Evolutionary conservation across 805 yeast species (phyloP), one percentile per base, ranked within the genome.

Genomic region (Candida silvicultrix): DNA sequence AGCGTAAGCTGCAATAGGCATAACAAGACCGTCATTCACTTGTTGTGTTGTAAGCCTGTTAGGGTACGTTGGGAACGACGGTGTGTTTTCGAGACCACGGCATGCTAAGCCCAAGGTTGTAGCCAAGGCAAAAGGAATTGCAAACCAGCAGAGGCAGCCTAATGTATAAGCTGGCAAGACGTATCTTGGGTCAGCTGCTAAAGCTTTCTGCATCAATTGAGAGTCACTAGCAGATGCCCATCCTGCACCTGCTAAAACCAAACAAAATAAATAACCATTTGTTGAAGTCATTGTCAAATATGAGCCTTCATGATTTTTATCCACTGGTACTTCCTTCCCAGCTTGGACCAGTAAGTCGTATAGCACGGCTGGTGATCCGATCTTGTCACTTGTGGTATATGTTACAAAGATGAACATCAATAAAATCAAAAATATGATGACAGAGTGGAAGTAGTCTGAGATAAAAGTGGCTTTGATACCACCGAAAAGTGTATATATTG

Each of bases 241-340:
- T 34, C 59, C 52, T 2, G 70, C 70, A 40, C 68, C 67, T 37
- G 62, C 47, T 41, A 55, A 50, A 7, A 63, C 63, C 4, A 62
- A 49, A 19, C 69, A 49, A 46, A 60, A 69, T 39, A 62, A 57
- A 10, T 54, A 51, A 14, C 67, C 70, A 14, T 60, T 53, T 5
- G 59, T 40, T 23, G 54, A 49, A 55, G 80, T 75, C 89, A 89
- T 83, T 29, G 96, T 89, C 57, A 89, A 71, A 59, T 81, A 89
- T 4, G 89, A 83, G 43, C 96, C 96, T 2, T 77, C 80, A 2
- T 88, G 83, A 62, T 89, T 89, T 36, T 95, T 94, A n/a, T 64
- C 71, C 22, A 83, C 77, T 3, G 74, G 74, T 43, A 51, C 51
- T 2, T 49, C 54, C 14, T 54, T 54, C n/a, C 62, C 63, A 2